A percentile compares a stretch with the other conserved stretches of the same genome.
phyloP scores from a whole-genome alignment of 2,329 filamentous ascomycete species.

The Cladophialophora yegresii region DNA sequence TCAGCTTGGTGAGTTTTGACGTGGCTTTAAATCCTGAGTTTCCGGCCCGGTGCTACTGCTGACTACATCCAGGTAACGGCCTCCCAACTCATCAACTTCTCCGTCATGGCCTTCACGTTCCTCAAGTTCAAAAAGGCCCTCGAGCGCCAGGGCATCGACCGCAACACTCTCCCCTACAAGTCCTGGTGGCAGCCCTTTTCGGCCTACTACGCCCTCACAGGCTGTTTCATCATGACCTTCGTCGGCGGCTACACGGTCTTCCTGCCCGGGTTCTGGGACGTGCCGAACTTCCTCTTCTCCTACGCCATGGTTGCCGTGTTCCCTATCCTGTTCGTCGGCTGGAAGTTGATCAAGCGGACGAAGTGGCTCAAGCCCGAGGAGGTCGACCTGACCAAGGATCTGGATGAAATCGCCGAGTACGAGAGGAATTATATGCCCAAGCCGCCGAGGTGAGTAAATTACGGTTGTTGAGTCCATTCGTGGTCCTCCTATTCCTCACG shows the following conservation, averaged over 20 bases:
- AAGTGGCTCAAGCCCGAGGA: conserved; percentile 59
- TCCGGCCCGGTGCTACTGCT: no score
- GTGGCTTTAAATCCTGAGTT: no score
- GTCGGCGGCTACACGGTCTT: conserved; percentile 78
- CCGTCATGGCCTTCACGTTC: conserved; percentile 69
- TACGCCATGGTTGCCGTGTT: conserved; percentile 75
- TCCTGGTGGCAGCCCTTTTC: conserved; percentile 70
- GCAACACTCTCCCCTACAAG: conserved; percentile 69
- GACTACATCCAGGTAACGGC: conserved; percentile 59
- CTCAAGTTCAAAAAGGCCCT: conserved; percentile 71
- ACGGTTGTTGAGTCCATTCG: not conserved
- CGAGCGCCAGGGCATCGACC: conserved; percentile 67
- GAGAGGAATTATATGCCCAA: conserved; percentile 60
- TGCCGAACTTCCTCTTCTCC: conserved; percentile 72
- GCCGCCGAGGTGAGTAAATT: conserved; percentile 55
- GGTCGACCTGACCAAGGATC: conserved; percentile 63
- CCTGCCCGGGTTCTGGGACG: conserved; percentile 66
- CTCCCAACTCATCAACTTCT: conserved; percentile 73
- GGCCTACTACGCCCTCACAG: conserved; percentile 66
- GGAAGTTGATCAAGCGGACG: conserved; percentile 70
- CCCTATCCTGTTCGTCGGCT: conserved; percentile 67
- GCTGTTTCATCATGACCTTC: conserved; percentile 70
- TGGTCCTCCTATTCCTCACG: not conserved
- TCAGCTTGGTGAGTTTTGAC: conserved; percentile 56
- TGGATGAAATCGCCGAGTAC: conserved; percentile 70